Base-by-base conservation (phyloP, 2,329 filamentous ascomycete genomes). In the Lachnellula hyalina region DNA sequence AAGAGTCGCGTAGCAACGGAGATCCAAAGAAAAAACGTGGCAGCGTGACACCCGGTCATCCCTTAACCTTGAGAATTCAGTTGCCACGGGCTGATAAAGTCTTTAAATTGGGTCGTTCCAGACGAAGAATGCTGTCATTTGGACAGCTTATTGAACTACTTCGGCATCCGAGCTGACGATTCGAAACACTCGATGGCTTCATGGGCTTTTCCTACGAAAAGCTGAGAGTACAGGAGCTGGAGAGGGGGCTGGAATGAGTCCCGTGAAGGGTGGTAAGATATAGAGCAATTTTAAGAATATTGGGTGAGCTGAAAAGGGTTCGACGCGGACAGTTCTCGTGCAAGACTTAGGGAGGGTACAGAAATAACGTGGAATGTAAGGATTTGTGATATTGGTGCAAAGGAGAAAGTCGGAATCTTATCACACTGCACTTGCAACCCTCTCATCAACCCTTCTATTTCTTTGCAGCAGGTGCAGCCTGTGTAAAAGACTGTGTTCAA, bases 1-100 rank as follows among this genome's bases (percentile, higher is more conserved):
- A 62, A 44, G 57, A 55, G 54, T 53, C 50, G 53, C 52, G 51
- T 59, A 61, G 56, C 58, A 63, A 62, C 60, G 49, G 21, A 44
- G 36, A 19, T 5, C 12, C 28, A 32, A 19, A 44, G 53, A 54
- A 44, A 60, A 45, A 58, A 58, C 59, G 58, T 61, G 59, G 60
- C 34, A 48, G 40, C 47, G 50, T 49, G 51, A 40, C 34, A 47
- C 44, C n/a, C 34, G 48, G 41, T 50, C 12, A 49, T 52, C 60
- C 62, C 60, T 64, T 63, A 47, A 61, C 52, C 54, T 45, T 51
- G 53, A 23, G 47, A 55, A 56, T 54, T 55, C 50, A 42, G 57
- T 57, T 57, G 55, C 53, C 38, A 57, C 57, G 54, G 54, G 47
- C 49, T 54, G 41, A 38, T 32, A 49, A 47, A 32, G 42, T 21